Evolutionary conservation across 768 basidiomycete species (phyloP).

Genomic region (Suillus brevipes): DNA sequence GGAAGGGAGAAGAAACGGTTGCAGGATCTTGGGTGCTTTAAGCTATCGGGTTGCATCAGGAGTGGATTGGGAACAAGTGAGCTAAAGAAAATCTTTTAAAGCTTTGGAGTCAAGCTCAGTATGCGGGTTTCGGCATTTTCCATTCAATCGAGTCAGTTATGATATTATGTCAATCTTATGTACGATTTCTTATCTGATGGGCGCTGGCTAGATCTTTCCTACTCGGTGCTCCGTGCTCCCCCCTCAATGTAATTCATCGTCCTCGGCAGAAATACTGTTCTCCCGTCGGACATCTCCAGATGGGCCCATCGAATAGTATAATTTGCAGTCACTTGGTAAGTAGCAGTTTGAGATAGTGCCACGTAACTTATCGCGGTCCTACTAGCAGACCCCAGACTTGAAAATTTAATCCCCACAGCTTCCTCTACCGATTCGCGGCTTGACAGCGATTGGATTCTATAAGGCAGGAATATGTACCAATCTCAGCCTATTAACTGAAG

Average conservation of each 20-base stretch:
- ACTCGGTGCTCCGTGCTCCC: neutral
- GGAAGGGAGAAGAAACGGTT: conserved; percentile 1
- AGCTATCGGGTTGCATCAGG: conserved; percentile 47
- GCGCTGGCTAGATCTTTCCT: neutral
- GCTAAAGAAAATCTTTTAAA: conserved; percentile 2
- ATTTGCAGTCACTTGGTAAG: neutral
- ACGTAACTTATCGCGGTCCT: neutral
- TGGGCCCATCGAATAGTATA: neutral
- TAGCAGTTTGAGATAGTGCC: neutral
- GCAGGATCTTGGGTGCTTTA: conserved; percentile 25
- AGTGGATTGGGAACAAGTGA: conserved; percentile 5
- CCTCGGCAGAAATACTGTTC: neutral
- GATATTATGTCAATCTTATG: neutral
- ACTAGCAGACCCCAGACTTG: neutral
- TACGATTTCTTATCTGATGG: neutral
- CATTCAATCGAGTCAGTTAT: neutral
- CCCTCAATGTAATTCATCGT: neutral
- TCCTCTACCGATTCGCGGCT: neutral
- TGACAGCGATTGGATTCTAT: neutral
- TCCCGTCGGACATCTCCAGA: neutral
- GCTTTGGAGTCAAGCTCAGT: neutral
- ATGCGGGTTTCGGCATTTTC: conserved; percentile 1
- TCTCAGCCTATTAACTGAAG: neutral
- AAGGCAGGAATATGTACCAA: neutral
- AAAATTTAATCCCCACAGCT: neutral